Base-by-base conservation (phyloP, 192 early-diverging fungal genomes). In the Coemansia sp. region DNA sequence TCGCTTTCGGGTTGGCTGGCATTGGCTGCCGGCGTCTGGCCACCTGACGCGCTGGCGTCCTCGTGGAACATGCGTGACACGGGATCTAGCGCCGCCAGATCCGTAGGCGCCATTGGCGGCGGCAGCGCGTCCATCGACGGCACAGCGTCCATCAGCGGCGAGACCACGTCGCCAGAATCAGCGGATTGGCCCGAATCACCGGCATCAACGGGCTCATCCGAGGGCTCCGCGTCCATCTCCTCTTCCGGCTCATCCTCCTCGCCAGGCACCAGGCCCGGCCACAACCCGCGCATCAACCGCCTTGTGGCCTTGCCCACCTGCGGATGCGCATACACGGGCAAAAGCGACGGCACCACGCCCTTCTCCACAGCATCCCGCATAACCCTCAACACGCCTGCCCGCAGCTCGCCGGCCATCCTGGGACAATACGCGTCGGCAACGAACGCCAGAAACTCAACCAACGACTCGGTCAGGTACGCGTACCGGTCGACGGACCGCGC, bases 381-480 rank as follows among this genome's bases (percentile, higher is more conserved):
- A 9, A 81, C 85, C 48, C 55, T 27, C 0, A 61, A 68, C 5
- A 92, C 72, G 48, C 78, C 74, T 17, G 61, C 64, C 7, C 73
- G 70, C 22, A 89, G 78, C 0, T 74, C 62, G 0, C 72, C 64
- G 3, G 78, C 67, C 39, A 84, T 38, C 0, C 82, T 56, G 2
- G 83, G 85, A 50, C 69, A 54, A 38, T 86, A 92, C 2, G 86
- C 85, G 15, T 86, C 80, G n/a, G 79, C 51, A 0, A 77, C 64
- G 52, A 81, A 85, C 10, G 62, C 72, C 39, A 92, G 42, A 69
- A 85, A 92, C 64, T 92, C 90, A 11, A 92, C 51, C 19, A 90
- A 59, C 40, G 85, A 89, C 8, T 79, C 61, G 0, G 88, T 87
- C 34, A 90, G 67, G 48, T 84, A 86, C 14, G 85, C 66, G 54